phyloP scores from a whole-genome alignment of 495 filamentous ascomycete species.

The Hypoxylon trugodes region DNA sequence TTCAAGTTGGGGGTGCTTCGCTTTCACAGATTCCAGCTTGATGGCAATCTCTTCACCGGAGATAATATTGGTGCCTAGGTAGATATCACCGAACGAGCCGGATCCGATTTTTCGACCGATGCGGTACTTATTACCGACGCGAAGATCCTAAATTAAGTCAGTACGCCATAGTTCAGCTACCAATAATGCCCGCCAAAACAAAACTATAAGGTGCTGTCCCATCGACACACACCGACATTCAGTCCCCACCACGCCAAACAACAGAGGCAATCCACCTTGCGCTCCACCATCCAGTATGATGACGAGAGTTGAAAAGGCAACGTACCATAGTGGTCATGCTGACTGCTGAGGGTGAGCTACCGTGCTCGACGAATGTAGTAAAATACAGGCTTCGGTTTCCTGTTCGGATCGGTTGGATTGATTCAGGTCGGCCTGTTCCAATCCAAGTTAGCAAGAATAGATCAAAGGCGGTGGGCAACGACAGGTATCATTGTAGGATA shows the following conservation, averaged over 20 bases:
- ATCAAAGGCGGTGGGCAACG: too few species aligned
- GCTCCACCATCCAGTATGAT: neutral
- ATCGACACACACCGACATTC: constrained; percentile 40
- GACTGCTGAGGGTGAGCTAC: constrained; percentile 28
- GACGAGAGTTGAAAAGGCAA: constrained; percentile 14
- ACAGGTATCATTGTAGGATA: too few species aligned
- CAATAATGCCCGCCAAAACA: too few species aligned
- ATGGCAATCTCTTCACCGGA: constrained; percentile 99
- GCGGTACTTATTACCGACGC: constrained; percentile 99
- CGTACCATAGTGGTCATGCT: constrained; percentile 64
- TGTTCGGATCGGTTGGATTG: neutral
- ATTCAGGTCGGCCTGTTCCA: constrained; percentile 9
- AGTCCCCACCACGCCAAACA: neutral
- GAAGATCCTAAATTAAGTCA: constrained; percentile 78
- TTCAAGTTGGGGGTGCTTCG: constrained; percentile 99
- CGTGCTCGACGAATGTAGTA: constrained; percentile 15
- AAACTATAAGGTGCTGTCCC: constrained; percentile 1
- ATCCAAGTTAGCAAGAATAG: constrained; percentile 7
- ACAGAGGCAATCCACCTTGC: neutral
- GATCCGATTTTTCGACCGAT: constrained; percentile 99
- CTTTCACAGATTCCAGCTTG: constrained; percentile 99
- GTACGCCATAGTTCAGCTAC: neutral
- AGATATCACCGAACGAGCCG: constrained; percentile 98
- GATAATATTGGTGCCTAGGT: constrained; percentile 99
- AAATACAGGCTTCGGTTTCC: neutral